Evolutionary conservation across 495 filamentous ascomycete genomes (phyloP), one percentile per base, ranked within the genome.

Genomic region (Aspergillus sclerotiicarbonarius): DNA sequence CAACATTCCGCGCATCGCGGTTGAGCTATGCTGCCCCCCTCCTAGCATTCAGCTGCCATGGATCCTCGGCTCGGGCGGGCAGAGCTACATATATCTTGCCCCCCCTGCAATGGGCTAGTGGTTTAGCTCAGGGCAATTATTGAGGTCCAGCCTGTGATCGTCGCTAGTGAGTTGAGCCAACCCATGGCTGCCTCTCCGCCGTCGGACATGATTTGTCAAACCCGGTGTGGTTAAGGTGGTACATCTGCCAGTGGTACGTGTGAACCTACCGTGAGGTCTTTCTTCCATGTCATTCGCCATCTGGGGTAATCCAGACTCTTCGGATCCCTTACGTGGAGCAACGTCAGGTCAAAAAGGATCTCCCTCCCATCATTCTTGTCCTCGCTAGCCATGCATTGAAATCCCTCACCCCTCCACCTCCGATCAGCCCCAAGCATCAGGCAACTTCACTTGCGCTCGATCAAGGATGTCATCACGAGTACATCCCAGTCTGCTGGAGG

Each of bases 401-500:
- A 3, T 12, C 15, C 10, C 35, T 12, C 35, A 13, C 10, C 7
- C 13, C 13, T 12, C 13, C 37, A 54, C 41, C 7, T 21, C 33
- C 43, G 51, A 39, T 33, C 37, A 30, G 29, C 49, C 10, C 15
- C 18, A 33, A 37, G 20, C n/a, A 44, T 21, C 31, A 9, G 4
- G 25, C n/a, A 35, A 19, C 18, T 48, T 46, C 32, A 5, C 8
- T 32, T 51, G 16, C 32, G 8, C 37, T 43, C 25, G 37, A 21
- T 25, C 18, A 9, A 54, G 25, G 20, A 60, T 63, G 54, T 41
- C 39, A 48, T 35, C 50, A 1, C 33, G 6, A 43, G 8, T 12
- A 12, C 50, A 21, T 43, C 54, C 58, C 15, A 48, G 33, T 15
- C 31, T 66, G 16, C n/a, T 62, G 51, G 31, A 60, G 19, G 56